Evolutionary conservation across 257 asterid genomes (phyloP).

Genomic region (Leptodermis oblonga): DNA sequence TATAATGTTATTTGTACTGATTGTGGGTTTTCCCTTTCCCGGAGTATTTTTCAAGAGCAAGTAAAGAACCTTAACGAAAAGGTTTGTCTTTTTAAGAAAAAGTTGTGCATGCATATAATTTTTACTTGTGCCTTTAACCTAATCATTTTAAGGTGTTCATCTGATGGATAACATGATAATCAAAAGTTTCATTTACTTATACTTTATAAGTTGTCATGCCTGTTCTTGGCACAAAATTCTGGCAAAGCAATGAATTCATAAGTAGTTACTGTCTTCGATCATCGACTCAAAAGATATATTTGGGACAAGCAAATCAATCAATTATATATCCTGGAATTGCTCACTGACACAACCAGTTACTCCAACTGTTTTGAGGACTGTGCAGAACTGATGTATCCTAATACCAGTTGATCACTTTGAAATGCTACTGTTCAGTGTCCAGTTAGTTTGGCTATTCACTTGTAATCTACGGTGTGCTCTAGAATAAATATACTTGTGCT

Average conservation of each 20-base stretch:
- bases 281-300: too few relatives aligned
- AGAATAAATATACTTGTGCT: background rate
- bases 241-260: too few relatives aligned
- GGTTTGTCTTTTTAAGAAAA: constrained; percentile 40
- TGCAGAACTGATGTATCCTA: background rate
- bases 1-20: constrained; percentile 72
- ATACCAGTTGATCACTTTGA: constrained; percentile 1
- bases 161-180: background rate
- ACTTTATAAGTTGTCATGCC: too few relatives aligned
- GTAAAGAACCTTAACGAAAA: constrained; percentile 82
- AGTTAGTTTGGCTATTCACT: too few relatives aligned
- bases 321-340: too few relatives aligned
- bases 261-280: too few relatives aligned
- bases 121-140: background rate
- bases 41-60: constrained; percentile 77
- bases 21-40: constrained; percentile 73
- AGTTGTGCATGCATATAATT: background rate
- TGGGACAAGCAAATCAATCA: too few relatives aligned
- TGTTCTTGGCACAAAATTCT: too few relatives aligned
- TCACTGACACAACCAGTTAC: too few relatives aligned
- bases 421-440: background rate
- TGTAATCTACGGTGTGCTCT: background rate
- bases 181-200: background rate
- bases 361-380: too few relatives aligned
- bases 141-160: background rate